These are phyloP conservation scores for Adansonia gregorii DNA, from an alignment of 441 rosid species.

Conservation along the genomic window DNA sequence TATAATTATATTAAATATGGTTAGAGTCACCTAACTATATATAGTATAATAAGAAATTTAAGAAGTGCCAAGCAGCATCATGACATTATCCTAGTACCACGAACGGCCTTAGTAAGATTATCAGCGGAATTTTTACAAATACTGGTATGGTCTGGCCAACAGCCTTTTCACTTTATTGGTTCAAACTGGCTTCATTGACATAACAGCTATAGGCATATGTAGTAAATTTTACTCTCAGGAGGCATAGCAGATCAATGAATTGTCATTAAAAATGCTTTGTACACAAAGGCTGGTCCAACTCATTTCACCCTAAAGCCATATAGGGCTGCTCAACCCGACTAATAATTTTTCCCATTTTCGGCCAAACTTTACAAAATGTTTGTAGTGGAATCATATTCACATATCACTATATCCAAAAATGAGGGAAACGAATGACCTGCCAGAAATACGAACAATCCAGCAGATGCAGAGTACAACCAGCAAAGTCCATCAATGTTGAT, in stretches of 20 bases:
- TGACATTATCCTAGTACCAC: background rate
- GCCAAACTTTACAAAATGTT: background rate
- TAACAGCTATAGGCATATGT: slow-evolving; percentile 12
- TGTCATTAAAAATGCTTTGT: background rate
- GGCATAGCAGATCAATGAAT: background rate
- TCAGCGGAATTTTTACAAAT: slow-evolving; percentile 6
- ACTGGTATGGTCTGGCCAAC: slow-evolving; percentile 20
- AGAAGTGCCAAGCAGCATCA: background rate
- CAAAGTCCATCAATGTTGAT: slow-evolving; percentile 28
- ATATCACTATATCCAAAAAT: background rate
- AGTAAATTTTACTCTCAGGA: background rate
- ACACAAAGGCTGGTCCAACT: background rate
- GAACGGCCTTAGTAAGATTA: slow-evolving; percentile 23
- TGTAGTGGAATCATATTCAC: slow-evolving; percentile 1
- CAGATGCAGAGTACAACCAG: background rate
- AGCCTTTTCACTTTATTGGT: slow-evolving; percentile 17
- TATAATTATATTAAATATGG: background rate
- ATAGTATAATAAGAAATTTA: background rate
- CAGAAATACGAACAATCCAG: background rate
- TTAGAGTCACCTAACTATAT: background rate
- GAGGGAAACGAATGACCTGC: background rate
- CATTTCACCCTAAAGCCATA: background rate
- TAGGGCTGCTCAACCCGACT: background rate
- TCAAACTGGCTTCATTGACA: slow-evolving; percentile 26
- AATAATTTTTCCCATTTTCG: background rate